Evolutionary conservation across 73 alveolate genomes (phyloP), one percentile per base, ranked within the genome.

Genomic region (Paramecium octaurelia): DNA sequence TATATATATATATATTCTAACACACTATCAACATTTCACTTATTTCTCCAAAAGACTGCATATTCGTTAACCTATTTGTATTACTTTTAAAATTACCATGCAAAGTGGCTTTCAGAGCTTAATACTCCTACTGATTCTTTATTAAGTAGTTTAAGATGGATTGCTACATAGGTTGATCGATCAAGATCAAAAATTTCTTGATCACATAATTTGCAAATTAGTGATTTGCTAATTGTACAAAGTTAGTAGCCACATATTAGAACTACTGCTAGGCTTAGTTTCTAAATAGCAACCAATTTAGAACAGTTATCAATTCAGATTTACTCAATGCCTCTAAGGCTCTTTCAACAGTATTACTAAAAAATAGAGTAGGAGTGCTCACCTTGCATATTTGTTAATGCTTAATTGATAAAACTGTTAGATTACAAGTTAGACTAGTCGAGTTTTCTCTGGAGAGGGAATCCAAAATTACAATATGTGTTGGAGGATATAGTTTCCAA

Each of bases 331-430:
- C 58, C 44, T 80, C 91, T 44, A 80, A 42, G 75, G 91, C 91
- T 80, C 91, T 80, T 48, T 80, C 91, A 8, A 80, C 91, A 24
- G 91, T 80, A 48, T 80, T 80, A 80, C 91, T 80, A 48, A 46
- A 23, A 27, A 1, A 10, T 35, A 8, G 16, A 9, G 4, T 75
- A 34, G 20, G 21, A 80, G 1, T 18, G 6, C 31, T 24, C 57
- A 80, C 91, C 91, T 80, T 20, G 91, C 91, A 80, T 80, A 80
- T 43, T 80, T 80, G n/a, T 80, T 80, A 24, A 80, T 80, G 48
- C 91, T 80, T 24, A 80, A 46, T 80, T 80, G 24, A 80, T 80
- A 80, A 46, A 80, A 80, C 44, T 80, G 57, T 46, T 80, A 80
- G 57, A 80, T 80, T 40, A 80, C 91, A 18, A 80, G 38, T 43